Conservation (phyloP, 2,329 filamentous ascomycete genomes). For the Colletotrichum brevisporum region DNA sequence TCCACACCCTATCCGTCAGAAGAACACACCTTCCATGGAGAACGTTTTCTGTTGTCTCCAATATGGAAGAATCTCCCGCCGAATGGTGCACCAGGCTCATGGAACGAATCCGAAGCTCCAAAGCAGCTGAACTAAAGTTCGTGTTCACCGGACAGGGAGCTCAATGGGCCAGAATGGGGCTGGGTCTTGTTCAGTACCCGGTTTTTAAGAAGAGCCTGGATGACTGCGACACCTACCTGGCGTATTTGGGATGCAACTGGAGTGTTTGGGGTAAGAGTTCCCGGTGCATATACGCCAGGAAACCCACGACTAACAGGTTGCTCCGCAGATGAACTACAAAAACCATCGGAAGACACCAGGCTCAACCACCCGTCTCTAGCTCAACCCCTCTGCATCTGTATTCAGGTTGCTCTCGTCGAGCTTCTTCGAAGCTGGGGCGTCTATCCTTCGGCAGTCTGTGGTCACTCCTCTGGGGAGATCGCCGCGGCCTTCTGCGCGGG, state of each 20-base stretch:
- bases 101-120: constrained; percentile 15
- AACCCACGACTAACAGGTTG: neutral
- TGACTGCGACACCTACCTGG: constrained; percentile 28
- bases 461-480: constrained; percentile 63
- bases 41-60: neutral
- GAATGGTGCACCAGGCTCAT: neutral
- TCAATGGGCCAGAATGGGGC: constrained; percentile 59
- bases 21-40: neutral
- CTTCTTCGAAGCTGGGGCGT: constrained; percentile 52
- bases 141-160: constrained; percentile 60
- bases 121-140: constrained; percentile 53
- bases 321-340: constrained; percentile 51
- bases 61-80: neutral
- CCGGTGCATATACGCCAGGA: neutral
- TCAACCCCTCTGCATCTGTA: constrained; percentile 57
- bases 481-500: constrained; percentile 59
- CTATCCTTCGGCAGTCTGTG: constrained; percentile 52
- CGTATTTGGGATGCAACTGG: constrained; percentile 50
- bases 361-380: constrained; percentile 54
- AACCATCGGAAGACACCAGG: constrained; percentile 38
- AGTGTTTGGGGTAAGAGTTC: constrained; percentile 50
- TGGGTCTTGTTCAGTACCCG: constrained; percentile 55
- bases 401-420: constrained; percentile 59
- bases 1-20: neutral
- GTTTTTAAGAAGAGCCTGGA: constrained; percentile 57